Evolutionary conservation across 495 filamentous ascomycete genomes (phyloP).

Genomic region (Astrothelium subdiscretum): DNA sequence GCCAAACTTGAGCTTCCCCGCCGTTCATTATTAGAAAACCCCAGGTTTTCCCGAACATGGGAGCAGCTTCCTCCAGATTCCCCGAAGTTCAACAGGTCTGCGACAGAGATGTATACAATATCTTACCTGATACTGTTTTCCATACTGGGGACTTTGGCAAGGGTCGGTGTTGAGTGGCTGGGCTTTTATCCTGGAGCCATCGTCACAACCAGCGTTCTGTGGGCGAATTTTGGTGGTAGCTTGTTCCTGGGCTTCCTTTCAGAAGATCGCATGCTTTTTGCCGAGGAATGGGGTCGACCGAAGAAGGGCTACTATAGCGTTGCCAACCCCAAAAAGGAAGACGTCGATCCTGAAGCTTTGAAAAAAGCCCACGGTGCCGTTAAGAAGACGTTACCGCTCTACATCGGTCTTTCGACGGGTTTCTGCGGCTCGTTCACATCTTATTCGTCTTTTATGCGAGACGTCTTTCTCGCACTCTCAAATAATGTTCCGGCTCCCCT

Average conservation of each 20-base stretch:
- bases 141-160: conserved; percentile 72
- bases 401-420: conserved; percentile 83
- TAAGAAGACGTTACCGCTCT: conserved; percentile 81
- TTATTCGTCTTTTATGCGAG: conserved; percentile 83
- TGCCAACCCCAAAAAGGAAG: conserved; percentile 12
- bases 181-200: conserved; percentile 73
- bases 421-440: conserved; percentile 91
- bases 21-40: neutral
- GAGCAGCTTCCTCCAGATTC: neutral
- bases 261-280: conserved; percentile 70
- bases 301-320: conserved; percentile 8
- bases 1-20: neutral
- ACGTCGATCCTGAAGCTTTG: conserved; percentile 19
- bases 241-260: conserved; percentile 75
- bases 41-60: neutral
- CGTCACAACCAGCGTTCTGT: conserved; percentile 60
- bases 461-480: conserved; percentile 70
- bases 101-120: conserved; percentile 62
- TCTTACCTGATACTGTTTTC: conserved; percentile 81
- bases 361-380: conserved; percentile 14
- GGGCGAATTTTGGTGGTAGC: conserved; percentile 84
- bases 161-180: conserved; percentile 70
- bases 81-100: neutral
- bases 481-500: conserved; percentile 52
- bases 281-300: conserved; percentile 45